Evolutionary conservation across 257 asterid genomes (phyloP).

Genomic region (Lycium ferocissimum): DNA sequence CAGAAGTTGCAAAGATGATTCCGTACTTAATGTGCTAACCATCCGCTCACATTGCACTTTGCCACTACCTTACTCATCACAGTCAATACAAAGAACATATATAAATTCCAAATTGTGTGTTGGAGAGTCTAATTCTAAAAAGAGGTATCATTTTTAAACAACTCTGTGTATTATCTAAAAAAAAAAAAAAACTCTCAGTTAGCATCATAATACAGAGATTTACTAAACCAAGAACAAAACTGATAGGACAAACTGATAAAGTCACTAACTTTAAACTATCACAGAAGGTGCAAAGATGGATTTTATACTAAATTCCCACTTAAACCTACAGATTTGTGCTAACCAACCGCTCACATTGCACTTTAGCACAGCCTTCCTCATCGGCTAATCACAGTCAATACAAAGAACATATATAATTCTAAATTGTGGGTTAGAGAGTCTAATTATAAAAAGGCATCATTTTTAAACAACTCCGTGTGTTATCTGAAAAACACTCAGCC

Average conservation of each 20-base stretch:
- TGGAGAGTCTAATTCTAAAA: not conserved
- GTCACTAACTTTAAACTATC: not conserved
- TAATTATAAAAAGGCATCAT: not conserved
- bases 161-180: not conserved
- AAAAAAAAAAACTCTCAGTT: not conserved
- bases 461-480: not conserved
- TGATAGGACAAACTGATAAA: not conserved
- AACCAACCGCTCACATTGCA: slow-evolving; percentile 22
- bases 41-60: slow-evolving; percentile 14
- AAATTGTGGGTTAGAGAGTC: not conserved
- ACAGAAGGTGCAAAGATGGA: not conserved
- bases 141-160: not conserved
- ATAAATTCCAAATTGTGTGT: not conserved
- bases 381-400: not conserved
- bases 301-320: slow-evolving; percentile 1
- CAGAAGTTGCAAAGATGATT: not conserved
- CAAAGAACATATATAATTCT: not conserved
- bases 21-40: not conserved
- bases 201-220: slow-evolving; percentile 14
- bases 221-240: not conserved
- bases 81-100: not conserved
- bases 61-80: slow-evolving; percentile 7
- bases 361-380: not conserved
- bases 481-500: not conserved
- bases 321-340: slow-evolving; percentile 5